A percentile compares a stretch with the other conserved stretches of the same genome.
Conservation (phyloP, 257 asterid genomes). For the Pogostemon cablin region DNA sequence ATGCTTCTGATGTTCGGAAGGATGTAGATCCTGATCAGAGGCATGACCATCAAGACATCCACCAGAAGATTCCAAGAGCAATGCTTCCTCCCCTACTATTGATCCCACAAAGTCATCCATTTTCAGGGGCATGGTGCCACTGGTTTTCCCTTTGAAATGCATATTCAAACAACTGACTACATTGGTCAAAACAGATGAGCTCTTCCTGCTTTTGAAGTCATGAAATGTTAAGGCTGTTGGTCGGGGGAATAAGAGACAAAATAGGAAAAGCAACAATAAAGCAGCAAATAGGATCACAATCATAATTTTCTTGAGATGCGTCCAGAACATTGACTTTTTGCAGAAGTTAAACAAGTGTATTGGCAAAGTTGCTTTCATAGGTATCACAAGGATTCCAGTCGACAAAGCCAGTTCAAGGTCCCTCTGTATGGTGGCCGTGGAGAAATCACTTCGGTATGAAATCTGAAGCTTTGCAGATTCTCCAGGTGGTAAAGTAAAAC, state of each 20-base stretch:
- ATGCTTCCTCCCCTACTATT: slow-evolving; percentile 44
- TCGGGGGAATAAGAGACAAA: slow-evolving; percentile 47
- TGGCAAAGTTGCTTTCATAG: slow-evolving; percentile 82
- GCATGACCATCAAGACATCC: slow-evolving; percentile 33
- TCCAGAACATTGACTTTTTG: slow-evolving; percentile 64
- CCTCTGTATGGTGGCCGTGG: slow-evolving; percentile 63
- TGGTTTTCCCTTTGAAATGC: slow-evolving; percentile 32
- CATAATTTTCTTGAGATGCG: slow-evolving; percentile 47
- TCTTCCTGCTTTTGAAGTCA: slow-evolving; percentile 45
- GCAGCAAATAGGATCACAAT: slow-evolving; percentile 46
- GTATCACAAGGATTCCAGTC: slow-evolving; percentile 72
- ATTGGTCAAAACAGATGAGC: slow-evolving; percentile 30
- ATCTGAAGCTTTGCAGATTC: slow-evolving; percentile 59
- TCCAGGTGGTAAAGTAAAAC: slow-evolving; percentile 82
- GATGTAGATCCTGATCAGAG: slow-evolving; percentile 28
- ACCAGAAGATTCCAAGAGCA: slow-evolving; percentile 41
- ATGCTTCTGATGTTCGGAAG: slow-evolving; percentile 34
- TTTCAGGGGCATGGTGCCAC: slow-evolving; percentile 31
- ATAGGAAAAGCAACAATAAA: slow-evolving; percentile 45
- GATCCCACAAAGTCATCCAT: slow-evolving; percentile 42
- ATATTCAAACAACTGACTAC: slow-evolving; percentile 35
- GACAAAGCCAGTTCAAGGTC: slow-evolving; percentile 71
- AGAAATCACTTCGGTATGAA: slow-evolving; percentile 68
- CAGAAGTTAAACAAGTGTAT: slow-evolving; percentile 58
- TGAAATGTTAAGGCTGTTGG: slow-evolving; percentile 35